Conservation (phyloP, 352 stramenopile species). For the Pythium folliculosum region DNA sequence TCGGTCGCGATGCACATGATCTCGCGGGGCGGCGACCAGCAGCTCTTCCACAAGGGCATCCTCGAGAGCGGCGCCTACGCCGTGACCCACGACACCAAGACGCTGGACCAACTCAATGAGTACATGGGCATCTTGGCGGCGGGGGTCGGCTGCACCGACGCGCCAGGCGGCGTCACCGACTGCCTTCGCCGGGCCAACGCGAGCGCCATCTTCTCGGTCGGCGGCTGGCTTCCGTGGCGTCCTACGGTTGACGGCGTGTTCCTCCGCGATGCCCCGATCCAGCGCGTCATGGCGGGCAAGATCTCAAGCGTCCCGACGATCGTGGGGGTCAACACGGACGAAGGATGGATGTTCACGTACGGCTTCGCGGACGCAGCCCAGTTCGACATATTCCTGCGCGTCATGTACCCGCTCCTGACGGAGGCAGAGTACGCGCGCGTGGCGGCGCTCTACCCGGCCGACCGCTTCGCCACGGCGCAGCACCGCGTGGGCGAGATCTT, state of each 20-base stretch:
- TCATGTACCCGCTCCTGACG: neutral
- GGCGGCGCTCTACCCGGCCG: constrained; percentile 6
- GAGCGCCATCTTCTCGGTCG: neutral
- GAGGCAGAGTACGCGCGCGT: constrained; percentile 4
- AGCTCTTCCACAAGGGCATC: constrained; percentile 22
- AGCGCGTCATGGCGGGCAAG: neutral
- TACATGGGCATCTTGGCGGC: neutral
- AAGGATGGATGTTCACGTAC: constrained; percentile 13
- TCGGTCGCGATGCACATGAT: constrained; percentile 15
- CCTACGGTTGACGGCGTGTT: constrained; percentile 17
- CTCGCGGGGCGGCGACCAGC: constrained; percentile 17
- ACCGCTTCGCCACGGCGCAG: constrained; percentile 7
- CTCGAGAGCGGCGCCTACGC: constrained; percentile 16
- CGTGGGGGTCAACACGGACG: constrained; percentile 20
- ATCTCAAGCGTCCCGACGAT: constrained; percentile 13
- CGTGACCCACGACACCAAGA: neutral
- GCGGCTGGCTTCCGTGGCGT: neutral
- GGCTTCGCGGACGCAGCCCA: neutral
- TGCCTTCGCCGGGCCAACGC: constrained; percentile 12
- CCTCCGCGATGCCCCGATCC: constrained; percentile 4
- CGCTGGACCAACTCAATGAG: neutral
- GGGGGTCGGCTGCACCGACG: neutral
- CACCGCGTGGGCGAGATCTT: constrained; percentile 13
- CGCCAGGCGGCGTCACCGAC: neutral
- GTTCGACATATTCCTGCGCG: constrained; percentile 1